Conservation (phyloP, 2,329 filamentous ascomycete species). For the Aureobasidium vineae region DNA sequence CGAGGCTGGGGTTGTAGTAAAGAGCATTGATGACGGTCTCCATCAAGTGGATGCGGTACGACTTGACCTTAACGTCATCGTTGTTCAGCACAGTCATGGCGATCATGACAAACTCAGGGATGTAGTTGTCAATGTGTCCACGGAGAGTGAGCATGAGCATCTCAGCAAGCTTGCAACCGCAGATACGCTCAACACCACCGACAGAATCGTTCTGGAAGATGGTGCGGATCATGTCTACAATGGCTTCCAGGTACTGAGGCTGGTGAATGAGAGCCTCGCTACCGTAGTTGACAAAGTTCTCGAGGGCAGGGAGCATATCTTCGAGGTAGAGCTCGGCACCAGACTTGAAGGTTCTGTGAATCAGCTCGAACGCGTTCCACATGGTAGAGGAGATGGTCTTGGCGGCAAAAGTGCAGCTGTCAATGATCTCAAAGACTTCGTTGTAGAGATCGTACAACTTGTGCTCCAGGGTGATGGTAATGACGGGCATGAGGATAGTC, state of each 20-base stretch:
- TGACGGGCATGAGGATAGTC: conserved; percentile 94
- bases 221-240: conserved; percentile 90
- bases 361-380: conserved; percentile 98
- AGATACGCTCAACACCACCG: conserved; percentile 90
- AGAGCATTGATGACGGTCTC: conserved; percentile 98
- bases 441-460: conserved; percentile 98
- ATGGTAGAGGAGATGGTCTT: conserved; percentile 94
- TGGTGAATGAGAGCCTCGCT: conserved; percentile 76
- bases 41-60: conserved; percentile 93
- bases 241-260: conserved; percentile 79
- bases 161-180: conserved; percentile 95
- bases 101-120: conserved; percentile 84
- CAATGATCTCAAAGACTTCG: conserved; percentile 98
- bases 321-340: conserved; percentile 96
- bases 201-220: conserved; percentile 94
- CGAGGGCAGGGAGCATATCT: conserved; percentile 95
- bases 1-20: conserved; percentile 89
- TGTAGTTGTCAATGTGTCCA: conserved; percentile 81
- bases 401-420: conserved; percentile 97
- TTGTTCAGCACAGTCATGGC: conserved; percentile 78
- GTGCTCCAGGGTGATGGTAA: conserved; percentile 93
- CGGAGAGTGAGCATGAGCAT: conserved; percentile 95
- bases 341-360: conserved; percentile 95
- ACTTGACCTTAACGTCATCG: conserved; percentile 81
- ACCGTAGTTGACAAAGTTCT: conserved; percentile 97